A percentile compares a stretch with the other conserved stretches of the same genome.
phyloP scores from a whole-genome alignment of 805 yeast species.

The Nakazawaea peltata region DNA sequence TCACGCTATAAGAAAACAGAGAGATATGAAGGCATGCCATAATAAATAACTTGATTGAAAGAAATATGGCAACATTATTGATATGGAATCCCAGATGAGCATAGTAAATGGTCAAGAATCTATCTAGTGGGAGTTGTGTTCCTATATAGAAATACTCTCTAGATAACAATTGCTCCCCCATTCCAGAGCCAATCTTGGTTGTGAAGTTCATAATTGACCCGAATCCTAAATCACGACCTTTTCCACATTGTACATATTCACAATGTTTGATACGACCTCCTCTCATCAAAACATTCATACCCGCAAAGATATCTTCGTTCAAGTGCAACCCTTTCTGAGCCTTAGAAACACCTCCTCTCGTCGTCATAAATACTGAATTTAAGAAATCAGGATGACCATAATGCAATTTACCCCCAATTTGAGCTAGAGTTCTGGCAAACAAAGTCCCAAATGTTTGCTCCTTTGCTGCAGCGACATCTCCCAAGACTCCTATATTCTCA shows the following conservation, averaged over 20 bases:
- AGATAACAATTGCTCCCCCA: slow-evolving; percentile 84
- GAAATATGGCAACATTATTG: slow-evolving; percentile 66
- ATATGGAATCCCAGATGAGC: slow-evolving; percentile 86
- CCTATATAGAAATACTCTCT: slow-evolving; percentile 77
- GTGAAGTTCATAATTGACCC: slow-evolving; percentile 77
- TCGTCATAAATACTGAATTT: slow-evolving; percentile 68
- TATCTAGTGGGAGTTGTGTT: slow-evolving; percentile 67
- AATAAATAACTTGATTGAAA: slow-evolving; percentile 59
- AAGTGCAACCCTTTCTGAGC: slow-evolving; percentile 78
- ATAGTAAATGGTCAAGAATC: slow-evolving; percentile 72
- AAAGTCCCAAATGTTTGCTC: slow-evolving; percentile 85
- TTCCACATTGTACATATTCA: slow-evolving; percentile 81
- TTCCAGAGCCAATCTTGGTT: slow-evolving; percentile 82
- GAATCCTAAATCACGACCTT: slow-evolving; percentile 80
- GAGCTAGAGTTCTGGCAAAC: slow-evolving; percentile 75
- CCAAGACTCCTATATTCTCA: slow-evolving; percentile 73
- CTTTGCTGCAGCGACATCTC: slow-evolving; percentile 84
- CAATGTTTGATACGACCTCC: slow-evolving; percentile 84
- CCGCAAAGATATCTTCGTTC: slow-evolving; percentile 83
- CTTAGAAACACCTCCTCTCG: slow-evolving; percentile 82
- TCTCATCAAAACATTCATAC: slow-evolving; percentile 69
- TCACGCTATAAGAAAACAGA: slow-evolving; percentile 52
- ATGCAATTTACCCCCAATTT: slow-evolving; percentile 76
- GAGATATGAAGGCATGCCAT: slow-evolving; percentile 54
- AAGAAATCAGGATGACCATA: slow-evolving; percentile 86